Base-by-base conservation (phyloP, 2,329 filamentous ascomycete genomes). In the Botrytis sinoallii region DNA sequence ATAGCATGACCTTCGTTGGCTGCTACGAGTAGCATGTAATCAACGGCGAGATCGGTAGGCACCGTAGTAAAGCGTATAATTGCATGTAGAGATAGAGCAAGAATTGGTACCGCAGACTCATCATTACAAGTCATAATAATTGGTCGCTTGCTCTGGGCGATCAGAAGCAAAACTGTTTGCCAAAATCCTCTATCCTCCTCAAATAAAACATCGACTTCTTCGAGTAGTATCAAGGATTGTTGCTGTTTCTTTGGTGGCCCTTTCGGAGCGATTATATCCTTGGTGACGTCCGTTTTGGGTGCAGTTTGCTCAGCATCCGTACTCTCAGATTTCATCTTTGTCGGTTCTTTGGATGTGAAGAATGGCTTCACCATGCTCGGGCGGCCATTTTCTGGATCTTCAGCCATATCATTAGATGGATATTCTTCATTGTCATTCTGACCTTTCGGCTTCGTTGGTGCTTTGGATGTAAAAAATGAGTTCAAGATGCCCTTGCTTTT, bases 131-230 rank as follows among this genome's bases (percentile, higher is more conserved):
- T 99, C 84, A 99, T 92, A 79, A 99, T 88, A 76, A 99, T 94
- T 0, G 96, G 96, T 46, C 96, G 89, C 82, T 94, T 97, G 0
- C 96, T 98, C 78, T 94, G 92, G 16, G 86, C 67, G 74, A 97
- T 93, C 74, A 99, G 87, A 32, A 88, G 88, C 63, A 93, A 85
- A 6, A 98, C 88, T 0, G 93, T 96, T 1, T 87, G 83, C 96
- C 96, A 99, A 80, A 99, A 99, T 76, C 95, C 92, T 82, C 94
- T 95, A 81, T 99, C 96, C 81, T 98, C 95, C 71, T 97, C 95
- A 81, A 96, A 99, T 1, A 99, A 86, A 25, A 98, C 84, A 80
- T 99, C 97, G 0, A 94, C 94, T 82, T 99, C 96, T 82, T 99
- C 96, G 1, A 99, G 86, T 2, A 99, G 85, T 75, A 99, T 98